These are phyloP conservation scores for Microdochium nivale DNA, from an alignment of 2,329 filamentous ascomycete genomes.

Conservation along the genomic window DNA sequence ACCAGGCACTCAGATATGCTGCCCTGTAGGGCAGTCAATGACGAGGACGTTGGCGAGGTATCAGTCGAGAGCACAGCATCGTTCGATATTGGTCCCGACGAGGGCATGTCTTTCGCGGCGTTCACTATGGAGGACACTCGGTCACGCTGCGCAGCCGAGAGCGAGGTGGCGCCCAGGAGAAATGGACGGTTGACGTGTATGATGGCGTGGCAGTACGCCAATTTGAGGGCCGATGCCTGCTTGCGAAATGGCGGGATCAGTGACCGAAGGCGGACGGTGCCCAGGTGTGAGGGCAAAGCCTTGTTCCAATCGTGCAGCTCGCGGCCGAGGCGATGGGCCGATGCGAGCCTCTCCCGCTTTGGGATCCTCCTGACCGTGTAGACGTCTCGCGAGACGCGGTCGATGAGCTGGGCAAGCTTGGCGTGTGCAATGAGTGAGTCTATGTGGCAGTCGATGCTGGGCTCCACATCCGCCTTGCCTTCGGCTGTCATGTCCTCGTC, in stretches of 20 bases:
- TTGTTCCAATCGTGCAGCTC: conserved; percentile 30
- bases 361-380: conserved; percentile 12
- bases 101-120: not conserved
- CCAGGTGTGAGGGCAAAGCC: conserved; percentile 31
- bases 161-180: conserved; percentile 26
- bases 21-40: conserved; percentile 4
- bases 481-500: conserved; percentile 45
- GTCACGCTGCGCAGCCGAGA: conserved; percentile 1
- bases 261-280: conserved; percentile 32
- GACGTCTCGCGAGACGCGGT: conserved; percentile 23
- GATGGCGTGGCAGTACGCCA: conserved; percentile 45
- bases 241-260: conserved; percentile 34
- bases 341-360: conserved; percentile 24
- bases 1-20: conserved; percentile 29
- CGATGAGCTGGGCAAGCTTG: conserved; percentile 30
- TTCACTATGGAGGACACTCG: not conserved
- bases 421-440: conserved; percentile 28
- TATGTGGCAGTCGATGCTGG: conserved; percentile 35
- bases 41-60: not conserved
- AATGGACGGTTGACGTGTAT: conserved; percentile 48
- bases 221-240: conserved; percentile 42
- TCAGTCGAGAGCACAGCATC: no score
- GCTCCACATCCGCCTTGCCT: conserved; percentile 21
- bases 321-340: conserved; percentile 26
- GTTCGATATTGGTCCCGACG: conserved; percentile 3